A percentile compares a stretch with the other conserved stretches of the same genome.
Conservation (phyloP, 2,329 filamentous ascomycete genomes). For the Claviceps sorghi region DNA sequence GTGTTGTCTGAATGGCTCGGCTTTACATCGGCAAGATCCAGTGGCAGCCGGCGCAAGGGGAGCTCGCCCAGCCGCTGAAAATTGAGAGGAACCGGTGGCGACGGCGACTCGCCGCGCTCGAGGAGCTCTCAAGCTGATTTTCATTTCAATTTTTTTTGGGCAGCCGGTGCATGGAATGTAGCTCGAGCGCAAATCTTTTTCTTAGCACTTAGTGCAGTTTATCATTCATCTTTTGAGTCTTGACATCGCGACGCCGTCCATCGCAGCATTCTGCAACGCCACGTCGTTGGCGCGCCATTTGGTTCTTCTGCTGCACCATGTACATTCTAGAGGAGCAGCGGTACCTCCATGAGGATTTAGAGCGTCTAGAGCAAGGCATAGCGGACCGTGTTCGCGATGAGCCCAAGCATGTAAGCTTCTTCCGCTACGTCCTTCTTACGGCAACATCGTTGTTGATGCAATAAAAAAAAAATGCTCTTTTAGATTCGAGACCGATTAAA, state of each 20-base stretch:
- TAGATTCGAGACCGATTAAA: conserved; percentile 80
- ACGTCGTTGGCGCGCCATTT: background rate
- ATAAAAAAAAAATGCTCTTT: conserved; percentile 9
- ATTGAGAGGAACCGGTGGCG: background rate
- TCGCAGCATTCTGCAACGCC: background rate
- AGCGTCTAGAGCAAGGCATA: conserved; percentile 87
- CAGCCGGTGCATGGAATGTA: background rate
- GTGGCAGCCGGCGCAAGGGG: background rate
- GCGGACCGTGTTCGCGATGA: conserved; percentile 81
- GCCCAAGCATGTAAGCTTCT: conserved; percentile 59
- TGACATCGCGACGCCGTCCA: background rate
- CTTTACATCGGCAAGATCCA: conserved; percentile 16
- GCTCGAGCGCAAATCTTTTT: background rate
- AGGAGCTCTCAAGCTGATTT: background rate
- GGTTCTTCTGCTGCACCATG: conserved; percentile 32
- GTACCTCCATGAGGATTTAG: conserved; percentile 88
- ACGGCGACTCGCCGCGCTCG: background rate
- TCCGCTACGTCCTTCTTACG: background rate
- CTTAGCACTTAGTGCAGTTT: too few relatives aligned
- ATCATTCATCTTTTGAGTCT: background rate
- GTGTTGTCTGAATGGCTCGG: conserved; percentile 11
- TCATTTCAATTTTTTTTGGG: background rate
- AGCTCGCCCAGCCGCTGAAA: background rate
- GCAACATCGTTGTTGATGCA: conserved; percentile 10
- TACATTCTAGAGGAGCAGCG: conserved; percentile 86